Conservation (phyloP, 1,284 basidiomycete species). For the Malassezia yamatoensis region DNA sequence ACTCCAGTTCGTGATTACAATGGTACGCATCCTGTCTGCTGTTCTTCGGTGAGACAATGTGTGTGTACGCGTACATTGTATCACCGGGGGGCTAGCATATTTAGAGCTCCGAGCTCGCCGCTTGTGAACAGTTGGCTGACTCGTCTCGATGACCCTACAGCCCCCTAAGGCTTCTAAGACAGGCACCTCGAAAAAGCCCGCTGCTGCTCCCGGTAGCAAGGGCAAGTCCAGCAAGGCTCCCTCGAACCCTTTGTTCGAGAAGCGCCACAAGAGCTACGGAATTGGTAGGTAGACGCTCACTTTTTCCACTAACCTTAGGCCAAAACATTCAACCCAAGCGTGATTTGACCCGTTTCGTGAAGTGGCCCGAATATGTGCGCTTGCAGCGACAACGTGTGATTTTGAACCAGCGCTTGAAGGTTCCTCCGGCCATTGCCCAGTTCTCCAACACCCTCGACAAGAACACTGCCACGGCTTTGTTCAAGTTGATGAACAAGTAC, state of each 20-base stretch:
- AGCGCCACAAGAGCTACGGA: slow-evolving; percentile 80
- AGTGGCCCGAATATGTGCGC: slow-evolving; percentile 98
- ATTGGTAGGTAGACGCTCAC: slow-evolving; percentile 60
- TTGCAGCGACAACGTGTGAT: slow-evolving; percentile 98
- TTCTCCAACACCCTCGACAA: slow-evolving; percentile 97
- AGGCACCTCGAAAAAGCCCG: slow-evolving; percentile 41
- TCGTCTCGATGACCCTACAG: slow-evolving; percentile 45
- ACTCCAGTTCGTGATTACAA: background rate
- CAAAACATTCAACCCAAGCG: slow-evolving; percentile 83
- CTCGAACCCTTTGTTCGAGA: slow-evolving; percentile 95
- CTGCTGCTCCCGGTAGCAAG: slow-evolving; percentile 39
- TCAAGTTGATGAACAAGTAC: slow-evolving; percentile 95
- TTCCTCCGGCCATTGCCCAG: slow-evolving; percentile 94
- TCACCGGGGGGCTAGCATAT: background rate
- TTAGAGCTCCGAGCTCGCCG: slow-evolving; percentile 42
- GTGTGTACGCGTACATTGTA: background rate
- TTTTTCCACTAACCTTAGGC: slow-evolving; percentile 53
- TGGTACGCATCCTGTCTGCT: slow-evolving; percentile 17
- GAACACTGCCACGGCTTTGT: slow-evolving; percentile 96
- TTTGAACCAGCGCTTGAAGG: slow-evolving; percentile 95
- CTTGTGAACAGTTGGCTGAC: slow-evolving; percentile 27
- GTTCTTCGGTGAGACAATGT: background rate
- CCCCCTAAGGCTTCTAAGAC: slow-evolving; percentile 45
- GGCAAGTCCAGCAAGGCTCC: slow-evolving; percentile 52
- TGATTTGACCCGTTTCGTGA: slow-evolving; percentile 95